Conservation (phyloP, 1,284 basidiomycete genomes). For the Ceraceosorus guamensis region DNA sequence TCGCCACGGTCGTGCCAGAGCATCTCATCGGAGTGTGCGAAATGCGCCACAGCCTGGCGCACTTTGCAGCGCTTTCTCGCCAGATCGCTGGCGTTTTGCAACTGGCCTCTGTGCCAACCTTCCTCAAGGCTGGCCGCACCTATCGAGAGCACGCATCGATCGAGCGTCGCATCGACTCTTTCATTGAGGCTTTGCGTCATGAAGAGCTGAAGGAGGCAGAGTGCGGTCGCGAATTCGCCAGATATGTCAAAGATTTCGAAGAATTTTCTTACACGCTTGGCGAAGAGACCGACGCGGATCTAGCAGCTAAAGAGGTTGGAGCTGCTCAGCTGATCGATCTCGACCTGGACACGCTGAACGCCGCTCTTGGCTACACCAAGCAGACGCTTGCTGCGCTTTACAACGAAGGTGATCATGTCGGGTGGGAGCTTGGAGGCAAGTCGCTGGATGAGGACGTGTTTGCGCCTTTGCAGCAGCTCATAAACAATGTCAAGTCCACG, state of each 20-base stretch:
- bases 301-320: conserved; percentile 42
- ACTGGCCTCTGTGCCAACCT: conserved; percentile 30
- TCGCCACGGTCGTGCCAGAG: conserved; percentile 30
- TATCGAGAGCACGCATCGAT: conserved; percentile 70
- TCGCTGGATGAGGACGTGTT: conserved; percentile 29
- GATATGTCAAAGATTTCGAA: conserved; percentile 49
- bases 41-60: conserved; percentile 41
- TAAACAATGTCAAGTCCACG: conserved; percentile 30
- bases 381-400: conserved; percentile 30
- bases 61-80: conserved; percentile 36
- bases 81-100: conserved; percentile 41
- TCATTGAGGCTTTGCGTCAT: conserved; percentile 70
- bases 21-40: conserved; percentile 34
- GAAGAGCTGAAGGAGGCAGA: conserved; percentile 89
- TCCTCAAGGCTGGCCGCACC: conserved; percentile 61
- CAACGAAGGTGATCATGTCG: conserved; percentile 21
- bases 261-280: conserved; percentile 47
- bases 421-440: conserved; percentile 26
- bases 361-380: conserved; percentile 34
- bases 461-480: conserved; percentile 30
- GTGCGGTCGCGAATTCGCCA: conserved; percentile 76
- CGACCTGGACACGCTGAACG: conserved; percentile 45
- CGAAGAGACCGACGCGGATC: conserved; percentile 54
- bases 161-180: conserved; percentile 84
- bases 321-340: conserved; percentile 37